A percentile compares a stretch with the other conserved stretches of the same genome.
phyloP scores from a whole-genome alignment of 2,329 filamentous ascomycete species.

The Alternaria dauci region DNA sequence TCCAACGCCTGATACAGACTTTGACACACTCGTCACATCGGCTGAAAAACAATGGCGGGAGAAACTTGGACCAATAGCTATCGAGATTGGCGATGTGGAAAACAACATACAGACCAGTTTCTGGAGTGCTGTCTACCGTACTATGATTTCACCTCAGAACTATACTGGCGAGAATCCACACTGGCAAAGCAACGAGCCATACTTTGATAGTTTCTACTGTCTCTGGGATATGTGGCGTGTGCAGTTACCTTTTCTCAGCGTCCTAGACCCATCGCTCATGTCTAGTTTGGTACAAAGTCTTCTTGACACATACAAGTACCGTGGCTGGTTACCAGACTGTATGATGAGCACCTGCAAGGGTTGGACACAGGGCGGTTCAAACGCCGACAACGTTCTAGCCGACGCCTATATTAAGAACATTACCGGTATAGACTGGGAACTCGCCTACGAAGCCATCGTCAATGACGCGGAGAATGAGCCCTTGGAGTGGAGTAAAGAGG shows the following conservation, averaged over 20 bases:
- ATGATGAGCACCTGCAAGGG: slow-evolving; percentile 80
- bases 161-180: slow-evolving; percentile 59
- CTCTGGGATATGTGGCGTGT: slow-evolving; percentile 59
- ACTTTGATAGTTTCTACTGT: slow-evolving; percentile 68
- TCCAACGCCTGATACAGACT: slow-evolving; percentile 66
- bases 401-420: slow-evolving; percentile 76
- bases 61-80: slow-evolving; percentile 51
- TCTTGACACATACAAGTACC: slow-evolving; percentile 74
- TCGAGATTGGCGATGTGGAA: slow-evolving; percentile 49
- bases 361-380: slow-evolving; percentile 78
- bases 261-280: slow-evolving; percentile 71
- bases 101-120: slow-evolving; percentile 52
- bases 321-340: slow-evolving; percentile 79
- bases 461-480: slow-evolving; percentile 53
- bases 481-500: slow-evolving; percentile 51
- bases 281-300: slow-evolving; percentile 74
- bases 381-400: slow-evolving; percentile 74
- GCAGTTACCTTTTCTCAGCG: slow-evolving; percentile 71
- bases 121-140: slow-evolving; percentile 57
- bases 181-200: slow-evolving; percentile 56
- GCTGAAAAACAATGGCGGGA: slow-evolving; percentile 53
- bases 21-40: slow-evolving; percentile 60
- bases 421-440: slow-evolving; percentile 52
- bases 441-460: slow-evolving; percentile 49
- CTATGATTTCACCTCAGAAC: slow-evolving; percentile 57